Conservation (phyloP, 108 stramenopile species). For the Seminavis robusta region DNA sequence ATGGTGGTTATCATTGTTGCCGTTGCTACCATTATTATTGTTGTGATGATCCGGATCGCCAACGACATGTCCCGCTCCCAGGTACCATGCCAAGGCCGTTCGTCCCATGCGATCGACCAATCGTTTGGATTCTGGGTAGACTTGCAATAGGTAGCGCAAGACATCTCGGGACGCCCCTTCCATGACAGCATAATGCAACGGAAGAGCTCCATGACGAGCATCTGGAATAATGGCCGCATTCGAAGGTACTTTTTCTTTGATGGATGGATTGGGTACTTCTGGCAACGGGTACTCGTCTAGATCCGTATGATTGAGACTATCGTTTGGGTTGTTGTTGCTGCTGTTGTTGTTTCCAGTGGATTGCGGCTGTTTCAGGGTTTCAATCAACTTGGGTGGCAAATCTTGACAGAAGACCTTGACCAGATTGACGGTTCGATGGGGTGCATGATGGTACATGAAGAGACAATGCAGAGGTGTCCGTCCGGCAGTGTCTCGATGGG, state of each 20-base stretch:
- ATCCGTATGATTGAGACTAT: conserved; percentile 1
- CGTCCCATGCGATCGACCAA: conserved; percentile 34
- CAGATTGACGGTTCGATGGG: conserved; percentile 30
- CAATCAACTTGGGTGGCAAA: conserved; percentile 12
- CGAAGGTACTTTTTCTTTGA: conserved; percentile 16
- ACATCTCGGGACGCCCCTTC: conserved; percentile 40
- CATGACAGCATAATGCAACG: conserved; percentile 58
- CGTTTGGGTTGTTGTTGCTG: background rate
- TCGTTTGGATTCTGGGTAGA: conserved; percentile 28
- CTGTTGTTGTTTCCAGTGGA: background rate
- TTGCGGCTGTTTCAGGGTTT: conserved; percentile 18
- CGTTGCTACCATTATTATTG: too few species aligned
- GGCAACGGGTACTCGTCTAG: conserved; percentile 30
- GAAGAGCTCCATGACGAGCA: conserved; percentile 41
- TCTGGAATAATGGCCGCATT: conserved; percentile 42
- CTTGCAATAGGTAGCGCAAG: conserved; percentile 22
- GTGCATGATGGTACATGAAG: conserved; percentile 53
- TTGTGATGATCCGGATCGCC: background rate
- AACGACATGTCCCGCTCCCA: conserved; percentile 41
- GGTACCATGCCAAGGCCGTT: conserved; percentile 48
- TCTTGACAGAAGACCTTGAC: conserved; percentile 34
- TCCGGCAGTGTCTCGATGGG: conserved; percentile 44
- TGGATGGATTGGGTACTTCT: conserved; percentile 12
- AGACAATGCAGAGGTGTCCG: conserved; percentile 68
- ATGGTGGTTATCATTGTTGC: conserved; percentile 5